Evolutionary conservation across 305 asterid genomes (phyloP).

Genomic region (Plantago rigida): DNA sequence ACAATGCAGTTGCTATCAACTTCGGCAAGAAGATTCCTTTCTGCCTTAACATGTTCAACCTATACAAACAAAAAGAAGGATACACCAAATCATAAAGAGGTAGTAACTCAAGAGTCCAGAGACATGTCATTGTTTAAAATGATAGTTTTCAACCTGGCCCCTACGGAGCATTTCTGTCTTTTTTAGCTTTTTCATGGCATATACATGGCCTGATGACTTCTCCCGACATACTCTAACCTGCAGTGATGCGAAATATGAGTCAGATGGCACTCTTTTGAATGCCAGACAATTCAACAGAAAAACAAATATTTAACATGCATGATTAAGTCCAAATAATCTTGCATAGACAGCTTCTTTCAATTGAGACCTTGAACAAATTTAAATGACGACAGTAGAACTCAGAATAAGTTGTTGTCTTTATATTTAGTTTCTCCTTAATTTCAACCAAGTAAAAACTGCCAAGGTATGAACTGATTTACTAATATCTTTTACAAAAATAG

Average conservation of each 20-base stretch:
- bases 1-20: conserved; percentile 93
- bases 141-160: conserved; percentile 60
- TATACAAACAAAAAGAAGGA: conserved; percentile 26
- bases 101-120: conserved; percentile 17
- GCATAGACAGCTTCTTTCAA: too few species aligned
- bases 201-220: conserved; percentile 74
- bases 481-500: too few species aligned
- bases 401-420: too few species aligned
- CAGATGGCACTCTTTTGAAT: too few species aligned
- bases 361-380: too few species aligned
- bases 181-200: conserved; percentile 93
- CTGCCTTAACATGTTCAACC: conserved; percentile 96
- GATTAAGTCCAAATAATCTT: too few species aligned
- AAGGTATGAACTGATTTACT: too few species aligned
- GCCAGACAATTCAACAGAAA: too few species aligned
- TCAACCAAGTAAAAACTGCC: too few species aligned
- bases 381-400: too few species aligned
- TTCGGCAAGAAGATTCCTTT: conserved; percentile 83
- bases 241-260: conserved; percentile 1
- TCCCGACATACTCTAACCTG: conserved; percentile 88
- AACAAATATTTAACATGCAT: too few species aligned
- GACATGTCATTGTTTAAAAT: conserved; percentile 15
- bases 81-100: conserved; percentile 6
- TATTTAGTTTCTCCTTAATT: too few species aligned
- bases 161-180: conserved; percentile 95